Percentiles rank a stretch among this genome's conserved stretches.
Conservation (phyloP, 768 basidiomycete species). For the Dentipellis fragilis region DNA sequence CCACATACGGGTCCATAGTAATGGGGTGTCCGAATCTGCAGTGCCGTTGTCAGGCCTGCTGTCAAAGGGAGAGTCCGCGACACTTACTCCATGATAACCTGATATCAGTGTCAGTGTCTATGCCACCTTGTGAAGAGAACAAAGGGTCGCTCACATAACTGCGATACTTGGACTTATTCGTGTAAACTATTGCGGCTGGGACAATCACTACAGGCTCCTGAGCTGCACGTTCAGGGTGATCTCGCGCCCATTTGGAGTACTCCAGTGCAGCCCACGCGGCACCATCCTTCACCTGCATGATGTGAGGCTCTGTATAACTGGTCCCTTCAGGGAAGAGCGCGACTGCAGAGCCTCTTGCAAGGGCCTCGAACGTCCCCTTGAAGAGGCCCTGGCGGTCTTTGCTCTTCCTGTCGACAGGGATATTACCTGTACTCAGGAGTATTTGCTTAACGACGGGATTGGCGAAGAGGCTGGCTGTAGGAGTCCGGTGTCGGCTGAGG, state of each 20-base stretch:
- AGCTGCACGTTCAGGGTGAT: conserved; percentile 33
- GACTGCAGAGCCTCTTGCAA: conserved; percentile 72
- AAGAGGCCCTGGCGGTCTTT: conserved; percentile 87
- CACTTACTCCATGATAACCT: conserved; percentile 70
- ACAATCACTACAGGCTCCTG: conserved; percentile 51
- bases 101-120: not conserved
- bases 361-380: conserved; percentile 79
- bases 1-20: conserved; percentile 58
- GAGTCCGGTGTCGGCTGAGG: conserved; percentile 16
- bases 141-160: conserved; percentile 52
- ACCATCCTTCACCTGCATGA: conserved; percentile 90
- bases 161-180: conserved; percentile 92
- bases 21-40: conserved; percentile 82
- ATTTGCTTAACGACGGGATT: conserved; percentile 69
- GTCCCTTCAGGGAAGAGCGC: conserved; percentile 93
- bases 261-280: conserved; percentile 95
- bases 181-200: conserved; percentile 87
- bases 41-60: not conserved
- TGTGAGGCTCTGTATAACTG: conserved; percentile 88
- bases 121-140: not conserved
- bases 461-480: conserved; percentile 58
- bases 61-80: not conserved
- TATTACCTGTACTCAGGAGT: conserved; percentile 86
- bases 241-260: conserved; percentile 70
- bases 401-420: conserved; percentile 91